phyloP scores from a whole-genome alignment of 306 rosid genomes.

The Medicago ruthenica region DNA sequence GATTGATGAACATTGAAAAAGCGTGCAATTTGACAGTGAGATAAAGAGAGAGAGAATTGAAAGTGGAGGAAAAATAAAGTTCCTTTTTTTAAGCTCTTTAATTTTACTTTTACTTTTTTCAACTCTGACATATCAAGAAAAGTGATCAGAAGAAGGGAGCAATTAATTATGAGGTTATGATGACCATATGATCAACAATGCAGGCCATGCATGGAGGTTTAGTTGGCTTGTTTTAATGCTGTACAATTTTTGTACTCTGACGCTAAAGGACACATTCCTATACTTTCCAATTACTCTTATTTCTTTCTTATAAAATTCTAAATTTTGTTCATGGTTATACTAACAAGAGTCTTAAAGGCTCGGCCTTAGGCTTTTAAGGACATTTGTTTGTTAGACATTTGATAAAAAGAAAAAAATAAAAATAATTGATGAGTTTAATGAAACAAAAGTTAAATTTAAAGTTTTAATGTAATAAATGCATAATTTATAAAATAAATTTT shows the following conservation, averaged over 20 bases:
- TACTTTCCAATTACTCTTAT: neutral
- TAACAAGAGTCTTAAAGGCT: no score
- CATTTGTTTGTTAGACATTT: no score
- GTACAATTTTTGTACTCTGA: slow-evolving; percentile 42
- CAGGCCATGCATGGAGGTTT: slow-evolving; percentile 53
- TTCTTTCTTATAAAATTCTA: no score
- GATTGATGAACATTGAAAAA: slow-evolving; percentile 64
- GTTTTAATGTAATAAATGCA: no score
- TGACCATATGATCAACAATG: slow-evolving; percentile 49
- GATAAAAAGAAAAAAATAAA: no score
- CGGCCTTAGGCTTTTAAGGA: no score
- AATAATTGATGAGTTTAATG: no score
- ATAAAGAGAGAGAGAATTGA: slow-evolving; percentile 10
- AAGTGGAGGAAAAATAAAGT: slow-evolving; percentile 1
- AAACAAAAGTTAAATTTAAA: no score
- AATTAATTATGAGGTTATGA: slow-evolving; percentile 57
- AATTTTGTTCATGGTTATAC: no score
- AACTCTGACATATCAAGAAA: slow-evolving; percentile 50
- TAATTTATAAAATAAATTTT: no score
- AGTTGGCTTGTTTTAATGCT: slow-evolving; percentile 44
- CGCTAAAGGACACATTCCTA: slow-evolving; percentile 14
- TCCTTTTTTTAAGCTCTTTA: slow-evolving; percentile 1
- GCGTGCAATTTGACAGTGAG: slow-evolving; percentile 47
- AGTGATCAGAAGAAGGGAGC: slow-evolving; percentile 41
- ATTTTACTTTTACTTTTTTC: slow-evolving; percentile 44